Evolutionary conservation across 176 grass and related monocot genomes (phyloP), one percentile per base, ranked within the genome.

Genomic region (Hordeum marinum): DNA sequence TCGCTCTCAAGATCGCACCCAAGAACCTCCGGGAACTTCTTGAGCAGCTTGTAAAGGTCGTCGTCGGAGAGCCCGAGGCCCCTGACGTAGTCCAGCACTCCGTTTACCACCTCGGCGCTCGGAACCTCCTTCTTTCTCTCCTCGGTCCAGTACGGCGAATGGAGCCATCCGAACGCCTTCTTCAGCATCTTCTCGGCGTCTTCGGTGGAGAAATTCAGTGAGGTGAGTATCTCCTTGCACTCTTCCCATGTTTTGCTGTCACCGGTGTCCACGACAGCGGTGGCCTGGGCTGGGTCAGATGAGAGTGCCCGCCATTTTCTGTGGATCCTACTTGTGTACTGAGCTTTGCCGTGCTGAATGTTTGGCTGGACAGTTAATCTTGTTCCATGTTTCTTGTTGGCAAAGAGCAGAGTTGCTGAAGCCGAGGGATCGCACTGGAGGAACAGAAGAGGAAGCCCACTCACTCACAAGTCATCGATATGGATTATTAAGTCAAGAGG

Each of bases 21-120:
- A 37, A 98, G 93, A 35, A 95, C 96, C 68, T 98, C 96, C 3
- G 96, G 93, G 23, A 98, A 95, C 27, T 98, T 98, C 88, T 94
- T 98, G 21, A 98, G 86, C 63, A 98, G 77, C 80, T 95, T 98
- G 80, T 86, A 41, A 52, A 95, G 87, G 48, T 98, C 91, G 8
- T 92, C 89, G 5, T 95, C 83, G 2, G 91, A 94, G 63, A 95
- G 89, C 24, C 93, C 93, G 0, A 98, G 91, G 9, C 70, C 86
- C 76, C 80, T 94, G 23, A 95, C 79, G 36, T 94, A 95, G 50
- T 91, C 42, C 77, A 95, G 9, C 25, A 90, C 78, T 63, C 83
- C 46, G 23, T 4, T 84, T 35, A 94, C 21, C 14, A 63, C 82
- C 81, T 95, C 82, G 10, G 37, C 68, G 37, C 75, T 87, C 3